Base-by-base conservation (phyloP, 2,329 filamentous ascomycete species). In the Pseudocercospora cruenta region DNA sequence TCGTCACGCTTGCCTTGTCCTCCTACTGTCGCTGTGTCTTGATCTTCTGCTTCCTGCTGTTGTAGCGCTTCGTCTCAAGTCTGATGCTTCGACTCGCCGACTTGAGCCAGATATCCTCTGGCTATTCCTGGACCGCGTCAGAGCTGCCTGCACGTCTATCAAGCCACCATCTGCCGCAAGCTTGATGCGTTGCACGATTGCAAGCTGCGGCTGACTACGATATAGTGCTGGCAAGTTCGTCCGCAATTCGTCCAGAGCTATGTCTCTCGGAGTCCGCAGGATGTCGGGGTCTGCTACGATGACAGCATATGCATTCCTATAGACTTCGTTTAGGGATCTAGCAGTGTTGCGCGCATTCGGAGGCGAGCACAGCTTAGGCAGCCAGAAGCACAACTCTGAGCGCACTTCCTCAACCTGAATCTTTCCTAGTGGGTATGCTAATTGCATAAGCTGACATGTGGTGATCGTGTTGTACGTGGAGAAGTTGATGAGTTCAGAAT, bases 371-470 rank as follows among this genome's bases (percentile, higher is more conserved):
- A 69, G 62, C 12, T 51, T 47, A 6, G 60, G 53, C 45, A 65
- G 57, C 64, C 65, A 67, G 53, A 69, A 67, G 58, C 67, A 69
- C 21, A 69, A 45, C 39, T 66, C 67, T 14, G 57, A 43, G 22
- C 63, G 62, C 2, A 65, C 63, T 39, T 69, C 64, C 36, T 66
- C 58, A 9, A 69, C 61, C 10, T 69, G 65, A 6, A 69, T 53
- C 51, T 66, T 66, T 22, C 67, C 67, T n/a, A 69, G 58, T 10
- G 36, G 49, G 43, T 67, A 64, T 19, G 64, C 67, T n/a, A 67
- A 51, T 24, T 36, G 45, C 31, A 69, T 69, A 12, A 67, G 47
- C 43, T 66, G 60, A 53, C 65, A 69, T 9, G 65, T 66, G 19
- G 67, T 66, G 60, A 65, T 69, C 8, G 65, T 64, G 36, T 59